Percentiles rank a stretch among this genome's conserved stretches.
These are phyloP conservation scores for Rutstroemia sp. DNA, from an alignment of 2,329 filamentous ascomycete genomes.

Conservation along the genomic window DNA sequence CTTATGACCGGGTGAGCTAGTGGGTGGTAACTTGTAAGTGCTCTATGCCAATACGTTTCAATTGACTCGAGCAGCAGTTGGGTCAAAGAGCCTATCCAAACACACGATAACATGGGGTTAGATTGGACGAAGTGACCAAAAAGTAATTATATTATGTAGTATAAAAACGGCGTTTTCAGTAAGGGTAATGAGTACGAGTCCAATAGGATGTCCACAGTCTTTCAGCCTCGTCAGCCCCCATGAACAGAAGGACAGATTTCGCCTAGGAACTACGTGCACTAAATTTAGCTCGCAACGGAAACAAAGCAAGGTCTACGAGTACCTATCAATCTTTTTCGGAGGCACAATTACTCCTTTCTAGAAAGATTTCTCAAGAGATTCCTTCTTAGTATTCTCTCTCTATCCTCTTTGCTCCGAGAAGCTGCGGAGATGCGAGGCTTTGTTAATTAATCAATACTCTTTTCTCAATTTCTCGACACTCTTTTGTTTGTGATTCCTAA, in stretches of 20 bases:
- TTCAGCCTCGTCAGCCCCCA: conserved; percentile 5
- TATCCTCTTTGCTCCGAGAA: conserved; percentile 2
- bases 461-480: conserved; percentile 2
- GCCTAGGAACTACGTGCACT: conserved; percentile 1
- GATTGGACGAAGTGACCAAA: no score
- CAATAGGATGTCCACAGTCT: background rate
- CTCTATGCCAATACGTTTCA: background rate
- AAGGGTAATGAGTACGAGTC: no score
- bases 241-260: conserved; percentile 11
- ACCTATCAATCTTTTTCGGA: conserved; percentile 1
- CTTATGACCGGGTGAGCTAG: background rate
- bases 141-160: no score
- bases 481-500: conserved; percentile 5
- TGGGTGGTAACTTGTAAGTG: background rate
- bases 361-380: conserved; percentile 6
- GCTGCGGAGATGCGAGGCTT: conserved; percentile 24
- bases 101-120: no score
- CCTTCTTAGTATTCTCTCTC: background rate
- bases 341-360: conserved; percentile 6
- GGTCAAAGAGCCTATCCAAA: background rate
- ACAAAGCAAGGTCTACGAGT: conserved; percentile 8
- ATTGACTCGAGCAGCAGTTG: no score
- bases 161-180: no score
- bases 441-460: conserved; percentile 17
- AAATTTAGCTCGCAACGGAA: conserved; percentile 8